Evolutionary conservation across 768 basidiomycete species (phyloP), one percentile per base, ranked within the genome.

Genomic region (Podaxis carcinomalis): DNA sequence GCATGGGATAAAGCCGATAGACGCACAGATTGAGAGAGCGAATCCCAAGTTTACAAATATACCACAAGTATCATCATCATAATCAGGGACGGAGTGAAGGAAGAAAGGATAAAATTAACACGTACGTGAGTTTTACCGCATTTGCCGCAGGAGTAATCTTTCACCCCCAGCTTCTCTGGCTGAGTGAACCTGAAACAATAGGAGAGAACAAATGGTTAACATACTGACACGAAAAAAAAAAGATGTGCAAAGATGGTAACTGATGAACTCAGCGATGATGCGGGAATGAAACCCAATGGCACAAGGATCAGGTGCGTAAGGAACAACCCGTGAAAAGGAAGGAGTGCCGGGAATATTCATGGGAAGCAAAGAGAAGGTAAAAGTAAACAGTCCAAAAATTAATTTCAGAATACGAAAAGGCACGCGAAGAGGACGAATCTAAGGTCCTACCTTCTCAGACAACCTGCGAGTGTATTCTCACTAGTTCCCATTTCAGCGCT

Each of bases 111-210:
- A 16, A 52, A 35, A 49, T 35, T 27, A 13, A 39, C 47, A 74
- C 83, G 63, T 64, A 88, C 85, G 71, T 84, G 83, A 2, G 87
- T 79, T 66, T 87, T 89, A 19, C 83, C 84, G 68, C 95, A 98
- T 72, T 88, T 91, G 21, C 78, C 79, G 69, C 95, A 98, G 47
- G 81, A 87, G 69, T 95, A 96, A 65, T 90, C 89, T 70, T 90
- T 93, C 3, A 85, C 75, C 1, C 84, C 89, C 4, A 98, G 76
- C 64, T 88, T 90, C 73, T 98, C 95, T 9, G 89, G 83, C 59
- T 88, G 88, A 3, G 94, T 95, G 68, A 84, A 96, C 68, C 93
- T 94, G 69, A 64, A 63, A 39, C 54, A 50, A 35, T 21, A 27
- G 60, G 19, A 62, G 53, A 60, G 53, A 61, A 55, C 16, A 47